Evolutionary conservation across 2,329 filamentous ascomycete genomes (phyloP), one percentile per base, ranked within the genome.

Genomic region (Aphanocladium album): DNA sequence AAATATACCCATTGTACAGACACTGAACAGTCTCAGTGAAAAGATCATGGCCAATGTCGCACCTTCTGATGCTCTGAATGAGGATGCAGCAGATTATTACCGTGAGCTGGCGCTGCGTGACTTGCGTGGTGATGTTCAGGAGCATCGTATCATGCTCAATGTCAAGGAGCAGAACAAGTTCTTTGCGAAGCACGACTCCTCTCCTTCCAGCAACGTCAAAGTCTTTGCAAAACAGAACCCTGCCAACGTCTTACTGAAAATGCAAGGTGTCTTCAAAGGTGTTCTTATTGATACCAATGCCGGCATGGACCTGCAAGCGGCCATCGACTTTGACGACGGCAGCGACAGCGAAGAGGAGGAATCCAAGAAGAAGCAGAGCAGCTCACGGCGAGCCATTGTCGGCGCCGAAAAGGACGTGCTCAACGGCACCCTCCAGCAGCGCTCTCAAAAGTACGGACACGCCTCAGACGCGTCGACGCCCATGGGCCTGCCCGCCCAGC

Each of bases 21-120:
- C 91, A 0, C 79, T 99, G 60, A 99, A 99, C 72, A 91, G 84
- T 63, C 82, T 98, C 60, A 96, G 91, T 68, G 91, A 95, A 73
- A 97, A 96, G 75, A 89, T 99, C 71, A 89, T 99, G 83, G 89
- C 89, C 52, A 89, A 93, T 65, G 91, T 96, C 12, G 85, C 89
- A 2, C 89, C 92, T 1, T 85, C 88, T 5, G 92, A 97, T 71
- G 81, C 84, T 1, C 83, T 87, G 63, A 82, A 80, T 5, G 83
- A 87, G 2, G 84, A 86, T 56, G 67, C 66, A 21, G 87, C 86
- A 62, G 89, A 92, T 66, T 87, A 88, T 0, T 95, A 88, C 69
- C 85, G 87, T 64, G 81, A 92, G 69, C 78, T 98, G 35, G 83
- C 86, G 43, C 80, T 99, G 16, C 86, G 87, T 27, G 95, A 99